phyloP scores from a whole-genome alignment of 2,329 filamentous ascomycete genomes.

The Sclerotinia minor region DNA sequence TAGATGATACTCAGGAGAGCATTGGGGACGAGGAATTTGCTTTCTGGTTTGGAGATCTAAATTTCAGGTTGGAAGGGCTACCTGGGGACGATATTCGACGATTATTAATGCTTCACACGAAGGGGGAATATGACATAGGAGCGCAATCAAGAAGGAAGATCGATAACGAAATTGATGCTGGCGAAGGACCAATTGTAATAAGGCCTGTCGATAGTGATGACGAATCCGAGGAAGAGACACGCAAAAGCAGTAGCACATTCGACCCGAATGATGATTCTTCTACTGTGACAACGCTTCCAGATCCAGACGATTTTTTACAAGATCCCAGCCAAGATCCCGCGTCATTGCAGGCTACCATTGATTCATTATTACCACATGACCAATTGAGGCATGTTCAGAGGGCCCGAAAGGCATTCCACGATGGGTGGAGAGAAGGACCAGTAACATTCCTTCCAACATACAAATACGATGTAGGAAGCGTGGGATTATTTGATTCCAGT shows the following conservation, averaged over 20 bases:
- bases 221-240: conserved; percentile 43
- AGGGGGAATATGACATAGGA: conserved; percentile 69
- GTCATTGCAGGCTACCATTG: conserved; percentile 83
- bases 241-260: conserved; percentile 33
- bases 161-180: conserved; percentile 45
- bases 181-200: conserved; percentile 53
- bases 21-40: conserved; percentile 91
- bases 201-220: conserved; percentile 48
- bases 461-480: conserved; percentile 95
- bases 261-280: conserved; percentile 44
- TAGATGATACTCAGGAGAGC: conserved; percentile 63
- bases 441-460: conserved; percentile 93
- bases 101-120: conserved; percentile 77
- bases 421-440: conserved; percentile 87
- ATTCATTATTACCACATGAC: conserved; percentile 85
- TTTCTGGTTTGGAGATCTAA: conserved; percentile 96
- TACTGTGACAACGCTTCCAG: conserved; percentile 48
- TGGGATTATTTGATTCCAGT: conserved; percentile 89
- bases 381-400: conserved; percentile 76
- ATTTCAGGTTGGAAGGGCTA: conserved; percentile 86
- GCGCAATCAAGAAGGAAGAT: conserved; percentile 42
- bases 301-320: conserved; percentile 65
- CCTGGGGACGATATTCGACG: conserved; percentile 88
- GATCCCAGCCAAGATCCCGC: conserved; percentile 76
- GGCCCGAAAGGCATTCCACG: conserved; percentile 77